A percentile compares a stretch with the other conserved stretches of the same genome.
phyloP scores from a whole-genome alignment of 768 basidiomycete genomes.

The Termitomyces bulborhizus region DNA sequence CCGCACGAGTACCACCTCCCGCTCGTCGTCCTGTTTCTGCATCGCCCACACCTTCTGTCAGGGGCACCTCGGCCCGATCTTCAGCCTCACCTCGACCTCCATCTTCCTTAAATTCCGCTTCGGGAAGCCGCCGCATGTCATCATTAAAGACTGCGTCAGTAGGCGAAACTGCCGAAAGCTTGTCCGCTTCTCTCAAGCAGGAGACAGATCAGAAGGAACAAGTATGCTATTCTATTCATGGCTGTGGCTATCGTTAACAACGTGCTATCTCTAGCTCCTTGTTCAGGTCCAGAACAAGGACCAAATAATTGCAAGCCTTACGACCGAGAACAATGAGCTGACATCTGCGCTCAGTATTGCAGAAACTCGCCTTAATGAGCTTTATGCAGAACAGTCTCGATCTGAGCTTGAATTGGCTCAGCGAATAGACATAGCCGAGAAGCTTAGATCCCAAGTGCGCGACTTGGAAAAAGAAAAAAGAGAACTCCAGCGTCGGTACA shows the following conservation, averaged over 20 bases:
- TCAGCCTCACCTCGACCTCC: conserved; percentile 45
- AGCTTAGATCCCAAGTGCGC: conserved; percentile 72
- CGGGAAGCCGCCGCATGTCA: conserved; percentile 44
- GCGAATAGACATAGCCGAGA: conserved; percentile 78
- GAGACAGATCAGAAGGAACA: conserved; percentile 82
- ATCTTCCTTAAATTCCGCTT: conserved; percentile 43
- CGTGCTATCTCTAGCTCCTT: conserved; percentile 46
- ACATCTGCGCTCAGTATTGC: conserved; percentile 59
- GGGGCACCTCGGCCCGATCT: conserved; percentile 59
- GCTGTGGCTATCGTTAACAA: conserved; percentile 5
- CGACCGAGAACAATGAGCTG: conserved; percentile 59
- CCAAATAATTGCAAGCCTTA: conserved; percentile 53
- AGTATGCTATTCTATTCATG: conserved; percentile 31
- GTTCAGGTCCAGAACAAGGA: conserved; percentile 77
- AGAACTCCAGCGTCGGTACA: conserved; percentile 76
- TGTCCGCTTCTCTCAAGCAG: conserved; percentile 59
- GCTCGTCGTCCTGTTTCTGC: conserved; percentile 40
- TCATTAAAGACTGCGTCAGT: conserved; percentile 32
- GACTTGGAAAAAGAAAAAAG: conserved; percentile 88
- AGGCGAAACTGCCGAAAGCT: conserved; percentile 48
- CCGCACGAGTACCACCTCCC: conserved; percentile 39
- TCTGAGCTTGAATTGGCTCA: conserved; percentile 79
- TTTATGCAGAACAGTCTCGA: conserved; percentile 76
- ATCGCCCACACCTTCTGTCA: conserved; percentile 38
- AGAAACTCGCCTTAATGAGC: conserved; percentile 69